Base-by-base conservation (phyloP, 352 stramenopile genomes). In the Pythium sukuiense region DNA sequence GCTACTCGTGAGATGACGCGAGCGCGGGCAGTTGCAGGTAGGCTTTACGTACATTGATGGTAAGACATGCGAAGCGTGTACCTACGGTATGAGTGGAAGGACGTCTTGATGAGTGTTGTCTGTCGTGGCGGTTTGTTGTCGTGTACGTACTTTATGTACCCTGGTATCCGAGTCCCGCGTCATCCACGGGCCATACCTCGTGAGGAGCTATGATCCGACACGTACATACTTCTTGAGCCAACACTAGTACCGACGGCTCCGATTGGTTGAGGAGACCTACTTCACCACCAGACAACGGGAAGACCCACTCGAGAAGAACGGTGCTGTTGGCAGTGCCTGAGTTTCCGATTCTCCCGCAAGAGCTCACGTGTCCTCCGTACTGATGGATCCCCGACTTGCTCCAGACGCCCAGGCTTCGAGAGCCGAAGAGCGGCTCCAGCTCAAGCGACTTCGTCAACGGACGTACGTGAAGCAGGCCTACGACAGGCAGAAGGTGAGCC, bases 391-490 rank as follows among this genome's bases (percentile, higher is more conserved):
- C 3, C 6, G n/a, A 3, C 2, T 26, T 20, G 26, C 26, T 7
- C 24, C 24, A 55, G 49, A 35, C 26, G 26, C 7, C 13, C 12
- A 55, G 18, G 49, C 49, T 3, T 20, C 20, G 26, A 35, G 4
- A 5, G 45, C 14, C 18, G 20, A 55, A 18, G 20, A 33, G 37
- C 55, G 26, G 16, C 56, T 55, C 0, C 27, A 18, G 4, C 29
- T 30, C 12, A 54, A 43, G 27, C 56, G 56, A 3, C 8, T 41
- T 18, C 58, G 58, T n/a, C 58, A 64, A 26, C 58, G 58, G 8
- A 26, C 24, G 6, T 57, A 64, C 48, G 58, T 64, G 20, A 64
- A 64, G 58, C 58, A 57, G 20, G 58, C 58, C 2, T 64, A 64
- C 48, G 58, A 64, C 35, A 43, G 58, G 8, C 29, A 64, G 14